Percentiles rank a stretch among this genome's conserved stretches.
These are phyloP conservation scores for Ganoderma lucidum DNA, from an alignment of 1,284 basidiomycete genomes.

Conservation along the genomic window DNA sequence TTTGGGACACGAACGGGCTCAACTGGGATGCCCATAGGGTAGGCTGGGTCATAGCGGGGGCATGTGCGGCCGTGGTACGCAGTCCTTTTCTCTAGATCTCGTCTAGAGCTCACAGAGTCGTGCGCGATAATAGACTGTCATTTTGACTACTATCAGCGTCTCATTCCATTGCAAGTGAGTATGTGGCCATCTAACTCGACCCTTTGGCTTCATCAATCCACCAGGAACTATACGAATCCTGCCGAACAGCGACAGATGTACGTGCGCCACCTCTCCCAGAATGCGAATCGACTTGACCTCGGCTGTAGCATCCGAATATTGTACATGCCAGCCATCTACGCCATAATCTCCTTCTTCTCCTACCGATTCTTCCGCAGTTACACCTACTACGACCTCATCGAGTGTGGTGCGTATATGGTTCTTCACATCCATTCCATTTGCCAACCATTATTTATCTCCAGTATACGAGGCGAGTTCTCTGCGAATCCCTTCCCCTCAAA, in stretches of 20 bases:
- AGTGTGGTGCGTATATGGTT: conserved; percentile 62
- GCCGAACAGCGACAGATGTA: conserved; percentile 81
- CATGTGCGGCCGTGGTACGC: conserved; percentile 67
- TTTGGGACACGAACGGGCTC: conserved; percentile 60
- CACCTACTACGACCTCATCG: conserved; percentile 82
- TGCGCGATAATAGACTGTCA: conserved; percentile 59
- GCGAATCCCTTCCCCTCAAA: background rate
- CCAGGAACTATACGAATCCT: conserved; percentile 71
- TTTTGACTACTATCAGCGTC: conserved; percentile 65
- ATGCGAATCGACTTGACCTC: background rate
- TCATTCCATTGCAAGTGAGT: conserved; percentile 66
- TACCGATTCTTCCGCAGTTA: conserved; percentile 86
- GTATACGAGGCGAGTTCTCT: conserved; percentile 52
- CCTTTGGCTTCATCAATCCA: background rate
- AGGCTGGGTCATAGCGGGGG: conserved; percentile 80
- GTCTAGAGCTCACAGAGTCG: background rate
- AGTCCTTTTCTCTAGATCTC: background rate
- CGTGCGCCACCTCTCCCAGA: conserved; percentile 35
- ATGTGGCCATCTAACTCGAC: background rate
- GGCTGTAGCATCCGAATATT: conserved; percentile 68
- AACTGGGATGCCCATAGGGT: conserved; percentile 73
- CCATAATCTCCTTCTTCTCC: conserved; percentile 89
- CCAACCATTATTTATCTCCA: conserved; percentile 29
- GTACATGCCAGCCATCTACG: conserved; percentile 85
- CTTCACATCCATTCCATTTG: conserved; percentile 14